Evolutionary conservation across 257 asterid genomes (phyloP).

Genomic region (Penstemon eatonii): DNA sequence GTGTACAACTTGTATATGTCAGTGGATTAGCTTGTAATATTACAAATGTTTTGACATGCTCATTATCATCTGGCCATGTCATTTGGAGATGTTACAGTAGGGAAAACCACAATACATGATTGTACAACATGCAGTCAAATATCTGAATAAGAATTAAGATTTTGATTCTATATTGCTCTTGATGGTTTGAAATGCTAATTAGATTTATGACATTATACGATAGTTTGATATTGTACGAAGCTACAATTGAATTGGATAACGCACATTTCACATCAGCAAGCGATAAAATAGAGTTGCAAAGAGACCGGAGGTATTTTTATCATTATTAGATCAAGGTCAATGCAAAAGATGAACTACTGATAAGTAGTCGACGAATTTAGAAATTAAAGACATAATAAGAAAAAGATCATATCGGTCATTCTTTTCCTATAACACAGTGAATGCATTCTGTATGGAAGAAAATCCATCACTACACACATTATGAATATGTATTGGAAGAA

Average conservation of each 20-base stretch:
- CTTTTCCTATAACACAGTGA: neutral
- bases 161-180: neutral
- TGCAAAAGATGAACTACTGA: neutral
- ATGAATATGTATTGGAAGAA: neutral
- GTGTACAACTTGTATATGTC: slow-evolving; percentile 25
- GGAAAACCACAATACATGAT: neutral
- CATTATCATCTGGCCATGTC: slow-evolving; percentile 12
- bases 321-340: neutral
- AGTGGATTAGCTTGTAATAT: slow-evolving; percentile 12
- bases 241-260: neutral
- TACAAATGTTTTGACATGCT: slow-evolving; percentile 18
- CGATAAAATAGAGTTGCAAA: neutral
- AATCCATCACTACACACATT: neutral
- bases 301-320: neutral
- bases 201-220: no score
- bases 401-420: neutral
- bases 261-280: neutral
- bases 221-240: neutral
- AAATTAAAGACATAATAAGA: neutral
- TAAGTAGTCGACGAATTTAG: neutral
- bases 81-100: neutral
- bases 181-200: no score
- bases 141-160: neutral
- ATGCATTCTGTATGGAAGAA: neutral
- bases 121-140: slow-evolving; percentile 7